Evolutionary conservation across 2,329 filamentous ascomycete species (phyloP).

Genomic region (Hypoxylon sp.): DNA sequence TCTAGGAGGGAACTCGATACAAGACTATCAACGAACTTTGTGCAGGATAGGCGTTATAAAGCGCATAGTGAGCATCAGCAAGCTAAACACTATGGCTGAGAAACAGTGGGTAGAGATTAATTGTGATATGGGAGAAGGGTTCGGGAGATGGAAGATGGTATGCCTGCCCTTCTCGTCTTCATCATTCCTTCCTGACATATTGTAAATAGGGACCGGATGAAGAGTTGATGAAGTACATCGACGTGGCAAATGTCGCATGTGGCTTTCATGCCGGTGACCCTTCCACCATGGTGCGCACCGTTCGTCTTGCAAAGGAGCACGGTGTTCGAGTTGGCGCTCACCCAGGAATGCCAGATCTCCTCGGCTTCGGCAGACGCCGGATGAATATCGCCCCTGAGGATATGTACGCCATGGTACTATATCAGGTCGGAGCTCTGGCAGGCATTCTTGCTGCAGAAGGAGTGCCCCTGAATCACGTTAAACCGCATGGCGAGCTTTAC

Average conservation of each 20-base stretch:
- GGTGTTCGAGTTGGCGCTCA: slow-evolving; percentile 71
- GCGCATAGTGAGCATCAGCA: neutral
- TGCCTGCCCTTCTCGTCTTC: neutral
- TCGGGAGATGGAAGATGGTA: slow-evolving; percentile 59
- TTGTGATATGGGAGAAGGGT: slow-evolving; percentile 66
- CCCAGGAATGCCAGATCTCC: slow-evolving; percentile 73
- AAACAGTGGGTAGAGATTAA: slow-evolving; percentile 56
- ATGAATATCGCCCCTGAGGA: slow-evolving; percentile 71
- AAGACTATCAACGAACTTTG: neutral
- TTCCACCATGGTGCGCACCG: slow-evolving; percentile 72
- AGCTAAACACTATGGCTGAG: slow-evolving; percentile 8
- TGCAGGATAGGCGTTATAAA: neutral
- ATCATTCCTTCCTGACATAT: neutral
- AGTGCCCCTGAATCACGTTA: slow-evolving; percentile 70
- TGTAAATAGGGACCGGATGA: slow-evolving; percentile 65
- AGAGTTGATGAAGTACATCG: slow-evolving; percentile 71
- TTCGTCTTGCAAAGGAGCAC: slow-evolving; percentile 69
- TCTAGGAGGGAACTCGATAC: neutral
- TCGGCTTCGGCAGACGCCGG: slow-evolving; percentile 73
- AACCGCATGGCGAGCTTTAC: slow-evolving; percentile 72
- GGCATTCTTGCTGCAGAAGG: slow-evolving; percentile 70
- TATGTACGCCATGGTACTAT: slow-evolving; percentile 68
- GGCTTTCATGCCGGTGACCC: slow-evolving; percentile 73
- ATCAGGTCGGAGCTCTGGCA: slow-evolving; percentile 74
- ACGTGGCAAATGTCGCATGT: slow-evolving; percentile 73